Evolutionary conservation across 164 flowering plant species (phyloP).

Genomic region (Warburgia ugandensis): DNA sequence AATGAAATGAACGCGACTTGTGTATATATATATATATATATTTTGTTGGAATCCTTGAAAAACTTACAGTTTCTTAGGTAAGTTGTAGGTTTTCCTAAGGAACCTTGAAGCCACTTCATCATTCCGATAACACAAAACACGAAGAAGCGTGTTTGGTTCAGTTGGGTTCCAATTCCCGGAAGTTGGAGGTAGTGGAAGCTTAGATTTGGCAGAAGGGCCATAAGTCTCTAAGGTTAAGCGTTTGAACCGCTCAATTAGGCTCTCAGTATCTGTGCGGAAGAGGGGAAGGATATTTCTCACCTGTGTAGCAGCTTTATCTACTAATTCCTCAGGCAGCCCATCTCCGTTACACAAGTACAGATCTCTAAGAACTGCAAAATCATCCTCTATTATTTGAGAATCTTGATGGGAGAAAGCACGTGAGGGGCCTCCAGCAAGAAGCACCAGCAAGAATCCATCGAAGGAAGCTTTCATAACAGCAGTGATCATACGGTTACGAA

Average conservation of each 20-base stretch:
- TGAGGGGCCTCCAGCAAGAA: constrained; percentile 84
- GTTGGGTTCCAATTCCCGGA: constrained; percentile 60
- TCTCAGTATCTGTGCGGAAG: constrained; percentile 36
- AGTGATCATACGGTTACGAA: constrained; percentile 56
- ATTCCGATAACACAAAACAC: constrained; percentile 64
- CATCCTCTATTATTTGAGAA: constrained; percentile 58
- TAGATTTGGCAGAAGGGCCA: constrained; percentile 54
- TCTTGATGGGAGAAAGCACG: constrained; percentile 58
- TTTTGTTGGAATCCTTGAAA: too few species aligned
- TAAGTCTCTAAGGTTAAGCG: constrained; percentile 20
- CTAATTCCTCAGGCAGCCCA: constrained; percentile 70
- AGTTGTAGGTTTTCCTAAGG: constrained; percentile 62
- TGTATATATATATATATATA: too few species aligned
- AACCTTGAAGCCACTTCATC: constrained; percentile 68
- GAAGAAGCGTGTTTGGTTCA: constrained; percentile 75
- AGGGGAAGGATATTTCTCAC: constrained; percentile 50
- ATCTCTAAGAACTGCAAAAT: constrained; percentile 53
- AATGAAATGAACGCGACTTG: too few species aligned
- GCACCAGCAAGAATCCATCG: constrained; percentile 70
- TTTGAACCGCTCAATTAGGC: constrained; percentile 48
- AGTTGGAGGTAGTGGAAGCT: constrained; percentile 71
- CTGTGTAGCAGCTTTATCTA: constrained; percentile 43
- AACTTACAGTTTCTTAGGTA: constrained; percentile 56
- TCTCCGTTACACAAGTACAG: constrained; percentile 79
- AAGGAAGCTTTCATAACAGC: constrained; percentile 87